Evolutionary conservation across 306 rosid genomes (phyloP), one percentile per base, ranked within the genome.

Genomic region (Inga leiocalycina): DNA sequence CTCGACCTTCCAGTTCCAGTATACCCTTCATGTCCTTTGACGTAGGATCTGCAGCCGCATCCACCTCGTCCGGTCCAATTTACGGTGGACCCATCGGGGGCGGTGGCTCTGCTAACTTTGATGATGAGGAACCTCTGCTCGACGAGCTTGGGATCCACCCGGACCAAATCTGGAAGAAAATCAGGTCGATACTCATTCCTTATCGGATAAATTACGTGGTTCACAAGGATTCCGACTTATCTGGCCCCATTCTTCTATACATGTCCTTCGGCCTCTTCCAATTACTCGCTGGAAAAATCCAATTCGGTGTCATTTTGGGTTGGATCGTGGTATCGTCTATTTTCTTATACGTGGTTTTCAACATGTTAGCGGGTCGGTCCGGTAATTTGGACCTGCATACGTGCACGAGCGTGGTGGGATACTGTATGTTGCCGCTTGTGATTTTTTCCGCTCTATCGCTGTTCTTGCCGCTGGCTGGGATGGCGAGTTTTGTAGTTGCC

Each of bases 61-160:
- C 76, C 41, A 72, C 76, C 39, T 72, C 76, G 3, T 45, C 76
- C 39, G 59, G 76, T 17, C 76, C 76, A 14, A 24, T 72, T 24
- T 72, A 72, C 75, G 56, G 75, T 24, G 76, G 76, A 13, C 41
- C 76, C 59, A 45, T 72, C 13, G 76, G 76, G 2, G 76, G 15
- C 22, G 22, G n/a, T 46, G 59, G 59, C 14, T 72, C 76, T 24
- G 76, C 76, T 46, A 72, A 24, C 41, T 72, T 72, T 10, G 76
- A 72, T 14, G 76, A 45, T 1, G 76, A 72, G 41, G 76, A 72
- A 24, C 76, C 76, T 27, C 59, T 72, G 22, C 76, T 72, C n/a
- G 76, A 72, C 76, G 76, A 72, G 59, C 76, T 72, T 13, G 76
- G 76, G 39, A 72, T 72, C 59, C 76, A 72, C 57, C 76, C 59